Percentiles rank a stretch among this genome's conserved stretches.
These are phyloP conservation scores for Clavispora phyllophila DNA, from an alignment of 805 yeast species.

Conservation along the genomic window DNA sequence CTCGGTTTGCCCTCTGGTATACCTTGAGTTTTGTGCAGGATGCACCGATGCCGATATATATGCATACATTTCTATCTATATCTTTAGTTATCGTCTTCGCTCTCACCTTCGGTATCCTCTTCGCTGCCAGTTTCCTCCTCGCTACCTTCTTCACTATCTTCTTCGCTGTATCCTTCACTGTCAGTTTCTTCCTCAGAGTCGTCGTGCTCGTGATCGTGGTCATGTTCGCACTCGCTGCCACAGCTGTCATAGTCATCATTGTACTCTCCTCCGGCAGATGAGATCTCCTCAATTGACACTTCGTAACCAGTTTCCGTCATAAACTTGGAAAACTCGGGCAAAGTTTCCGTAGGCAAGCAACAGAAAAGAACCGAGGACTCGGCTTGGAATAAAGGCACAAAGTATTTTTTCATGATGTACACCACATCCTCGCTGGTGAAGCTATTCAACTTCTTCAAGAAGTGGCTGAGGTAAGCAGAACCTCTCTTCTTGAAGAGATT, in stretches of 20 bases:
- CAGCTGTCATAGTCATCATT: slow-evolving; percentile 3
- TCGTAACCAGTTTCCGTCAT: slow-evolving; percentile 55
- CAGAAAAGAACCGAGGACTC: slow-evolving; percentile 56
- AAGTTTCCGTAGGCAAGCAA: slow-evolving; percentile 67
- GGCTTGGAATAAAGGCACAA: slow-evolving; percentile 59
- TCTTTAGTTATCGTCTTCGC: slow-evolving; percentile 11
- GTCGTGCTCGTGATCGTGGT: background rate
- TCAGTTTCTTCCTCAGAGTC: background rate
- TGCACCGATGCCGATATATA: background rate
- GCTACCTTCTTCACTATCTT: background rate
- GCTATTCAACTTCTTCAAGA: slow-evolving; percentile 48
- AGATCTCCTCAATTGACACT: slow-evolving; percentile 48
- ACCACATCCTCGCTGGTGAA: slow-evolving; percentile 52
- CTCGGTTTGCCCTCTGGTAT: background rate
- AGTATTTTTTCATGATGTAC: slow-evolving; percentile 50
- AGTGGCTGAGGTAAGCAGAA: slow-evolving; percentile 50
- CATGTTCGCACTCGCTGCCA: slow-evolving; percentile 1
- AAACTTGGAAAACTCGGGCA: slow-evolving; percentile 40
- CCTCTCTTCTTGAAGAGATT: slow-evolving; percentile 67
- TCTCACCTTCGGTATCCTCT: slow-evolving; percentile 10
- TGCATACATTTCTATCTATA: background rate
- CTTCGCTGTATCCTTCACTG: background rate
- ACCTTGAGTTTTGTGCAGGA: background rate
- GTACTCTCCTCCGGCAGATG: slow-evolving; percentile 6
- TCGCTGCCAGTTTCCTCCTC: slow-evolving; percentile 1